Evolutionary conservation across 179 eudicot species (phyloP).

Genomic region (Spinacia oleracea): DNA sequence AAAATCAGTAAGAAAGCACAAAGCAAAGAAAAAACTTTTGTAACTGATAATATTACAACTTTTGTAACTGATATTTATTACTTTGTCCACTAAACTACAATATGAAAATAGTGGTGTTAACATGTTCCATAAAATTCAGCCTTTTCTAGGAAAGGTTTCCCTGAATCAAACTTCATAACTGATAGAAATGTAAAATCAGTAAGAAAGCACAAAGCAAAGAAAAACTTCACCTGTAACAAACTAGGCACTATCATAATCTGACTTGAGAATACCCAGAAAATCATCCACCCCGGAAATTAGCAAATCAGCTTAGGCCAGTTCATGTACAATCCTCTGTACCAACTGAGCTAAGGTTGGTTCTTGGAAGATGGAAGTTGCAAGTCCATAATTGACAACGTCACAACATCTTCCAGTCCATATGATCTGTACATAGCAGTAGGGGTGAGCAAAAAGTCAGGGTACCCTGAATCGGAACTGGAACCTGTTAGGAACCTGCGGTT

Average conservation of each 20-base stretch:
- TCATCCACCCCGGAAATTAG: conserved; percentile 57
- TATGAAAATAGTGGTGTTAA: neutral
- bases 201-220: neutral
- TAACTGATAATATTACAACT: neutral
- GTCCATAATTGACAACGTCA: neutral
- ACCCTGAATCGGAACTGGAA: no score
- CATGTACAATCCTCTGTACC: conserved; percentile 21
- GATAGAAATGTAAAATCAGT: neutral
- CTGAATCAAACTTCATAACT: neutral
- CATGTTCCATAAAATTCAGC: neutral
- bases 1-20: no score
- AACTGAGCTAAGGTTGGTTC: conserved; percentile 6
- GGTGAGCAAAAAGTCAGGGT: no score
- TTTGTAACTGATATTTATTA: neutral
- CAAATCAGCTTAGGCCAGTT: conserved; percentile 36
- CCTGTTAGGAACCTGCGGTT: no score
- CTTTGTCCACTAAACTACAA: neutral
- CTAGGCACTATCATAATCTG: conserved; percentile 81
- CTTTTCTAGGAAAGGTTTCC: neutral
- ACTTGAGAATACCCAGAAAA: conserved; percentile 47
- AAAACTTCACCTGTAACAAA: conserved; percentile 69
- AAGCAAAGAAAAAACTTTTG: no score
- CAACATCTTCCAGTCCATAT: no score
- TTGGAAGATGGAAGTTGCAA: neutral
- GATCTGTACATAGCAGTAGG: no score